A percentile compares a stretch with the other conserved stretches of the same genome.
phyloP scores from a whole-genome alignment of 163 green algal species.

The Chlorella variabilis region DNA sequence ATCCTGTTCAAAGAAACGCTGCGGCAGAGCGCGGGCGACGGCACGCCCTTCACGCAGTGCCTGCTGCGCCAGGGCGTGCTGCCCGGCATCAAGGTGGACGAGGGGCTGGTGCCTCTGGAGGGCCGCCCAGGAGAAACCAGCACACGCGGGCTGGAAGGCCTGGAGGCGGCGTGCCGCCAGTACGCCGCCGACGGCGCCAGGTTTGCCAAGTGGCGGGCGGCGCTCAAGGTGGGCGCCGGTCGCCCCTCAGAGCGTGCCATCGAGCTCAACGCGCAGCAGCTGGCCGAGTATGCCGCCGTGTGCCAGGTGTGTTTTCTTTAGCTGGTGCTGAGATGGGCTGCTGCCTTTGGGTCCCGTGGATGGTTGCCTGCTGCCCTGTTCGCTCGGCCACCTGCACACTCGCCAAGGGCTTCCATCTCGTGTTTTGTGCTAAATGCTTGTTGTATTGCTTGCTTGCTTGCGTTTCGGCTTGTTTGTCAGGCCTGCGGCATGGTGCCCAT shows the following conservation, averaged over 20 bases:
- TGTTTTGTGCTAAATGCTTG: too few species aligned
- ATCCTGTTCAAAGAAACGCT: constrained; percentile 91
- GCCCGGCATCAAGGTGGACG: constrained; percentile 87
- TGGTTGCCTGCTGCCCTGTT: too few species aligned
- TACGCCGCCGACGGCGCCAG: constrained; percentile 46
- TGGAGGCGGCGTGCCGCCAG: constrained; percentile 56
- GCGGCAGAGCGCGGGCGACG: constrained; percentile 62
- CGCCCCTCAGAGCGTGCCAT: constrained; percentile 62
- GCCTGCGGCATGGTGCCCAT: constrained; percentile 81
- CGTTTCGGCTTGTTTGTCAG: too few species aligned
- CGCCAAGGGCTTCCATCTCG: too few species aligned
- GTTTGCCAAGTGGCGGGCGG: constrained; percentile 88
- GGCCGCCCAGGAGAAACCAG: constrained; percentile 71
- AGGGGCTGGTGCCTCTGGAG: constrained; percentile 73
- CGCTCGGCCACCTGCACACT: too few species aligned
- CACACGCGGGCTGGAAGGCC: constrained; percentile 76
- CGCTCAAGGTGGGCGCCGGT: constrained; percentile 54
- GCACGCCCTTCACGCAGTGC: constrained; percentile 74
- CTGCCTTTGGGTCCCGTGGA: too few species aligned
- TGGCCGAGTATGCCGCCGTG: constrained; percentile 83
- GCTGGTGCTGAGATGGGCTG: too few species aligned
- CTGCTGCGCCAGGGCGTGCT: constrained; percentile 72
- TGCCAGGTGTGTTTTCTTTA: constrained; percentile 65
- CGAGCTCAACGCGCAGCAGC: constrained; percentile 74
- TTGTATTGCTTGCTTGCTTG: too few species aligned